These are phyloP conservation scores for Ceratobasidium papillatum DNA, from an alignment of 1,284 basidiomycete species.

Conservation along the genomic window DNA sequence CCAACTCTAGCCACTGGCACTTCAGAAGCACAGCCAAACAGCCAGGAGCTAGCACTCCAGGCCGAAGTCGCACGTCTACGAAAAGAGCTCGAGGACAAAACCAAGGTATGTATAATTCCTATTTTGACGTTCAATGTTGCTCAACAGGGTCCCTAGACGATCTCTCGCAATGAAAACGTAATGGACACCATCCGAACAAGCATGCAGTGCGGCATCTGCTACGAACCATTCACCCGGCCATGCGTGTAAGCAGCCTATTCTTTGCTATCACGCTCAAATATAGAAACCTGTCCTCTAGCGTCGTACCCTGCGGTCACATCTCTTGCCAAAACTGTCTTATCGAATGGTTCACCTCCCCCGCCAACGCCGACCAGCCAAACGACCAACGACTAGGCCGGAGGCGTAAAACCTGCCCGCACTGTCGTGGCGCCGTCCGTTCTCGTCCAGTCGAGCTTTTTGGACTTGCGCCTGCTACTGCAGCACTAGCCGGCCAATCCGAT, in stretches of 20 bases:
- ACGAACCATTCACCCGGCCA: slow-evolving; percentile 15
- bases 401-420: slow-evolving; percentile 42
- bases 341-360: slow-evolving; percentile 33
- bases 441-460: slow-evolving; percentile 39
- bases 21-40: not conserved
- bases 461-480: slow-evolving; percentile 32
- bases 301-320: slow-evolving; percentile 43
- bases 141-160: not conserved
- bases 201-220: slow-evolving; percentile 20
- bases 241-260: slow-evolving; percentile 14
- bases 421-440: slow-evolving; percentile 41
- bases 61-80: slow-evolving; percentile 21
- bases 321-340: slow-evolving; percentile 39
- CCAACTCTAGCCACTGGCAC: not conserved
- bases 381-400: slow-evolving; percentile 1
- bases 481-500: slow-evolving; percentile 12
- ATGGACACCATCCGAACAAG: slow-evolving; percentile 16
- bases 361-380: slow-evolving; percentile 11
- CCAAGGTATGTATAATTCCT: not conserved
- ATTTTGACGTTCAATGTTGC: not conserved
- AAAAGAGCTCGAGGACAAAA: slow-evolving; percentile 7
- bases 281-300: slow-evolving; percentile 1
- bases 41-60: slow-evolving; percentile 12
- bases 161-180: slow-evolving; percentile 20
- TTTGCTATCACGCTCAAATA: not conserved